These are phyloP conservation scores for Epichloe sp. DNA, from an alignment of 2,329 filamentous ascomycete genomes.

Conservation along the genomic window DNA sequence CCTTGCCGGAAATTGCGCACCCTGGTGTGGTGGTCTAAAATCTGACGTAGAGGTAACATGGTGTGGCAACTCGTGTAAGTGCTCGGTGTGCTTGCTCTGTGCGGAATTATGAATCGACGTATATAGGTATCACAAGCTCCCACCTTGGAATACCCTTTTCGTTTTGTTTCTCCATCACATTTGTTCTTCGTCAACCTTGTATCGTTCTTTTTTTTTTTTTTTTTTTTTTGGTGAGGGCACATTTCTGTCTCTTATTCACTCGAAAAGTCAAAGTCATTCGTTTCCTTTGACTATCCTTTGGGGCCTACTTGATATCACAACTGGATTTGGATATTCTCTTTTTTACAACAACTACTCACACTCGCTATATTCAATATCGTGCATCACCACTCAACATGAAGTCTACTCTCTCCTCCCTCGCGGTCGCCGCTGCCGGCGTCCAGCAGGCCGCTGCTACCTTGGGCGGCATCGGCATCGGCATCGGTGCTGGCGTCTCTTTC, in stretches of 20 bases:
- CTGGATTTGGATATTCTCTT: constrained; percentile 6
- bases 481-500: constrained; percentile 5
- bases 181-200: neutral
- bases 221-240: constrained; percentile 9
- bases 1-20: neutral
- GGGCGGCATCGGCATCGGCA: constrained; percentile 5
- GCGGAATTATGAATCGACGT: neutral
- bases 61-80: neutral
- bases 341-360: constrained; percentile 2
- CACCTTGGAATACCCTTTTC: neutral
- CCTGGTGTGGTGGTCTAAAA: neutral
- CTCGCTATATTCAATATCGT: constrained; percentile 5
- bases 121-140: constrained; percentile 4
- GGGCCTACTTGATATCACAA: constrained; percentile 16
- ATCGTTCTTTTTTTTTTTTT: neutral
- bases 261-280: constrained; percentile 41
- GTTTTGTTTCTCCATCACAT: neutral
- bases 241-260: constrained; percentile 10
- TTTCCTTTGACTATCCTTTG: constrained; percentile 31
- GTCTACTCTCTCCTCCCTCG: constrained; percentile 29
- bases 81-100: neutral
- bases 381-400: constrained; percentile 32
- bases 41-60: neutral
- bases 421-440: constrained; percentile 38
- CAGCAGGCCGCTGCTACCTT: constrained; percentile 36